phyloP scores from a whole-genome alignment of 1,284 basidiomycete species.

The Ganoderma boninense region DNA sequence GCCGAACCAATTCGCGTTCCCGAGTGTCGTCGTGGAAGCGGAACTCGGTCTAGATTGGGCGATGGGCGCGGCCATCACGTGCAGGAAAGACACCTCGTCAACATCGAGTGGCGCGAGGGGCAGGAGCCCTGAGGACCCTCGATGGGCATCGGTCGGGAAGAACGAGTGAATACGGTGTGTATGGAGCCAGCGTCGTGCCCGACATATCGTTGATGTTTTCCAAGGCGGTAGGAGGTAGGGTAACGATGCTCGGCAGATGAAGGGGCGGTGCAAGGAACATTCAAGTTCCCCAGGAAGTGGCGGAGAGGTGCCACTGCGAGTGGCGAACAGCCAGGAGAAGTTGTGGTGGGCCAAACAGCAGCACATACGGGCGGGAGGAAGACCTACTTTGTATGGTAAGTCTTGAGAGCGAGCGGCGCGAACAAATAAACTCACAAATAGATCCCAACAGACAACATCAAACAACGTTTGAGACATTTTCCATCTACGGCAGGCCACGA shows the following conservation, averaged over 20 bases:
- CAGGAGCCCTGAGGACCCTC: background rate
- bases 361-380: background rate
- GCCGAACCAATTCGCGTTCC: background rate
- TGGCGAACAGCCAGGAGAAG: too few relatives aligned
- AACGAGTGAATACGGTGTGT: background rate
- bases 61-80: background rate
- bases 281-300: background rate
- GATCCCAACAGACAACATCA: constrained; percentile 1
- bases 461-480: background rate
- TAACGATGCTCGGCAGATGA: too few relatives aligned
- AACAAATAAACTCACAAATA: constrained; percentile 6
- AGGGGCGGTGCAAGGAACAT: background rate
- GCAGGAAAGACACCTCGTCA: background rate
- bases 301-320: background rate
- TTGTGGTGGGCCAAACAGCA: background rate
- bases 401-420: background rate
- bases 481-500: constrained; percentile 1
- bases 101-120: background rate
- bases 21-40: too few relatives aligned
- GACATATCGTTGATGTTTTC: background rate
- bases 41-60: background rate
- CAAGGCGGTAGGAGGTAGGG: background rate
- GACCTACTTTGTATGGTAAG: background rate
- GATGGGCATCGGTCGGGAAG: background rate
- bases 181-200: background rate